Conservation (phyloP, 192 early-diverging fungal species). For the Coemansia sp. region DNA sequence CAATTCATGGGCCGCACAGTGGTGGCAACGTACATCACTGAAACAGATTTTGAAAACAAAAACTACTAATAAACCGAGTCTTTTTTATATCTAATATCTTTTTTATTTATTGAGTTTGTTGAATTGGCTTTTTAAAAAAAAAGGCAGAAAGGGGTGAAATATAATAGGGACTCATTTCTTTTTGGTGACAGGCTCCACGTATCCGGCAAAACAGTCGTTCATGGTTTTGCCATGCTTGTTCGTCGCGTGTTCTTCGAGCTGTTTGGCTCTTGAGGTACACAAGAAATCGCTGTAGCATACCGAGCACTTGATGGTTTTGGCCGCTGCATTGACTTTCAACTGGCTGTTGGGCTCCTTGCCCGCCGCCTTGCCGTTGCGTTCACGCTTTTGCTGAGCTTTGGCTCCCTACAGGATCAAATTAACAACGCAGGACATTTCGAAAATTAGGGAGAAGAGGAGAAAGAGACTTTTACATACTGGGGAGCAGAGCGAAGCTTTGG, state of each 20-base stretch:
- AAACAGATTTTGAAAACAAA: constrained; percentile 67
- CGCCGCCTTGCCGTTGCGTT: constrained; percentile 64
- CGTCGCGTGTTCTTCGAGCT: constrained; percentile 69
- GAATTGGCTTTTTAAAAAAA: neutral
- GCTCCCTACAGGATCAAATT: constrained; percentile 15
- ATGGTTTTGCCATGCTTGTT: constrained; percentile 77
- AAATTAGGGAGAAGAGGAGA: neutral
- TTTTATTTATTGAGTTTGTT: neutral
- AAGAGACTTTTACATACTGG: neutral
- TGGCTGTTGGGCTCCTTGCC: constrained; percentile 58
- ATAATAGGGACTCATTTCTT: neutral
- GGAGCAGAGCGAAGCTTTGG: too few relatives aligned
- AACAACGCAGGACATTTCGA: neutral
- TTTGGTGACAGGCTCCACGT: neutral
- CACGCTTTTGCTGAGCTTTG: constrained; percentile 55
- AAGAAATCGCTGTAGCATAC: constrained; percentile 82
- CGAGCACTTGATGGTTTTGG: constrained; percentile 77
- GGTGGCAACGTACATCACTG: constrained; percentile 79
- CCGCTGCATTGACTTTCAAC: constrained; percentile 78
- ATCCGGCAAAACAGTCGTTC: constrained; percentile 76
- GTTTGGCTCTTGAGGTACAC: constrained; percentile 73
- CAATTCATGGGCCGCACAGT: constrained; percentile 94
- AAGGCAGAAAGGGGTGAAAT: neutral
- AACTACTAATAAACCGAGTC: constrained; percentile 57
- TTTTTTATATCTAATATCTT: neutral